These are phyloP conservation scores for Plasmodium coatneyi DNA, from an alignment of 169 alveolate genomes.

Conservation along the genomic window DNA sequence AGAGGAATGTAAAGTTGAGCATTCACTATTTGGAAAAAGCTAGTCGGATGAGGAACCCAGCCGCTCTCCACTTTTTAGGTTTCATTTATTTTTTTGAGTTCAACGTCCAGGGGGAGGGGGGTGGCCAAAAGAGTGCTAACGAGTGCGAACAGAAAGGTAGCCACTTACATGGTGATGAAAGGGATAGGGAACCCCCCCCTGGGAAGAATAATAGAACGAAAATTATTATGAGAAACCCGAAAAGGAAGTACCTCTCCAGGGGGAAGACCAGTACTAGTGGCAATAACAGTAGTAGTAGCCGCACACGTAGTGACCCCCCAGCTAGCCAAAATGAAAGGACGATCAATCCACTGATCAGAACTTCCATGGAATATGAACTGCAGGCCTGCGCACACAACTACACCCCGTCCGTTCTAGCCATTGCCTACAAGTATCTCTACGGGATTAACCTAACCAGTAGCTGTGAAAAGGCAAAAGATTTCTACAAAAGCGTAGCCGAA, in stretches of 20 bases:
- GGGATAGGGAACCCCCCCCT: neutral
- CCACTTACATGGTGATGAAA: neutral
- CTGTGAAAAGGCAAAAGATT: constrained; percentile 49
- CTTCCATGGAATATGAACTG: constrained; percentile 38
- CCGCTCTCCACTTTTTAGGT: constrained; percentile 59
- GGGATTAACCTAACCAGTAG: constrained; percentile 30
- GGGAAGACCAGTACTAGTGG: neutral
- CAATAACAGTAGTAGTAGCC: neutral
- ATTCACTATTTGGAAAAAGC: constrained; percentile 33
- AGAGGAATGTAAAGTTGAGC: constrained; percentile 51
- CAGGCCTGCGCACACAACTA: constrained; percentile 8
- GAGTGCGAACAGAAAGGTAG: neutral
- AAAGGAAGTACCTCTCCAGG: neutral
- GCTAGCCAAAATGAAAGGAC: neutral
- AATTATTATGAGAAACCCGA: neutral
- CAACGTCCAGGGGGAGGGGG: neutral
- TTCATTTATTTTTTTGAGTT: constrained; percentile 68
- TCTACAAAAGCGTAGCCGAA: constrained; percentile 52
- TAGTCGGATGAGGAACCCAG: constrained; percentile 54
- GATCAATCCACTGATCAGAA: neutral
- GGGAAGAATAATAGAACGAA: neutral
- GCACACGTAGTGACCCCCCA: neutral
- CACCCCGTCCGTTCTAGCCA: constrained; percentile 49
- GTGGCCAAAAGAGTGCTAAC: neutral
- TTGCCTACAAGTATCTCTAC: constrained; percentile 61